Percentiles rank a stretch among this genome's conserved stretches.
Evolutionary conservation across 495 filamentous ascomycete species (phyloP).

Genomic region (Cudoniella acicularis): DNA sequence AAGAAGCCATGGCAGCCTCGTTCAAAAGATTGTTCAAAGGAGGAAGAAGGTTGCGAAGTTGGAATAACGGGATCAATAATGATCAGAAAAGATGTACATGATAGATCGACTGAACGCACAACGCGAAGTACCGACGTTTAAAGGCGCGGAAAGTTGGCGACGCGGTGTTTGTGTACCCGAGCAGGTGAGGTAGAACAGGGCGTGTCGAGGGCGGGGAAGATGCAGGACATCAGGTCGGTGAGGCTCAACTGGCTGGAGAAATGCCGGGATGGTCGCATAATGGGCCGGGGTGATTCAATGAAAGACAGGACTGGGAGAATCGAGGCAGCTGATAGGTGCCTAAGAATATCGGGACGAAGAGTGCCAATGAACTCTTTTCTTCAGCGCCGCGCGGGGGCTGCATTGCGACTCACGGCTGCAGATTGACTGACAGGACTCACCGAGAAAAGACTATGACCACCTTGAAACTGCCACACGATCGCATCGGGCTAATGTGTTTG

Average conservation of each 20-base stretch:
- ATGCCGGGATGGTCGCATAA: background rate
- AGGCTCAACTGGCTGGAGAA: background rate
- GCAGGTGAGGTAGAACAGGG: too few relatives aligned
- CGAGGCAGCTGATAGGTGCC: background rate
- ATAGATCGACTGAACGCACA: background rate
- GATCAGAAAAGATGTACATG: background rate
- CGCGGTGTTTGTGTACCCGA: too few relatives aligned
- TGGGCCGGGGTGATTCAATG: too few relatives aligned
- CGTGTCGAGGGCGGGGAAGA: background rate
- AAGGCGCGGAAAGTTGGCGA: too few relatives aligned
- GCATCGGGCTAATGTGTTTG: too few relatives aligned
- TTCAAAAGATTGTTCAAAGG: background rate
- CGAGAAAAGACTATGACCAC: too few relatives aligned
- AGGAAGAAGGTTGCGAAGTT: background rate
- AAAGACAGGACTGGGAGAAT: too few relatives aligned
- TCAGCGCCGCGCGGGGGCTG: too few relatives aligned
- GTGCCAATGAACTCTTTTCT: background rate
- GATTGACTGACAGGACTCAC: too few relatives aligned
- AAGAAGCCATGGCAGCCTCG: constrained; percentile 8
- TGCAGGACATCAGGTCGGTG: background rate
- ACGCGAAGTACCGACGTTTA: too few relatives aligned
- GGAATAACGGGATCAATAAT: too few relatives aligned
- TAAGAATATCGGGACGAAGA: background rate
- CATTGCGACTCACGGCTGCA: background rate
- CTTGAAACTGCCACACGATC: too few relatives aligned